These are phyloP conservation scores for Gliomastix tumulicola DNA, from an alignment of 2,329 filamentous ascomycete genomes.

Conservation along the genomic window DNA sequence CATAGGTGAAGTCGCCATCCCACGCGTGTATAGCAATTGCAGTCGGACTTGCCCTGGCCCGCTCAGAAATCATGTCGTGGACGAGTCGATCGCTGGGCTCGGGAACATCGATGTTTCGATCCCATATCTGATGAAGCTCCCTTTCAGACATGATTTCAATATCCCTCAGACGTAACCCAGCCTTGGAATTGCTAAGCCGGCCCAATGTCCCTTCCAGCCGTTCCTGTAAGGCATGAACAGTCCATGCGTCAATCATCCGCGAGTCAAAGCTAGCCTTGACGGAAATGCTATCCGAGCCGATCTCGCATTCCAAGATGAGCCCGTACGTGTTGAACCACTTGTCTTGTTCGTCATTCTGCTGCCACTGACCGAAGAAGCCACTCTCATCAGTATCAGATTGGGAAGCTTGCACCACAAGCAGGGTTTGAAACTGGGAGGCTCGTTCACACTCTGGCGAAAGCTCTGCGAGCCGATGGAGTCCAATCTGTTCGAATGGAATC, in stretches of 20 bases:
- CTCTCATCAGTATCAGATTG: background rate
- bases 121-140: background rate
- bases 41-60: constrained; percentile 11
- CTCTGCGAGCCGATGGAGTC: constrained; percentile 4
- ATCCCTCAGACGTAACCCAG: no score
- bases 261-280: background rate
- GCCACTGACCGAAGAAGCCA: background rate
- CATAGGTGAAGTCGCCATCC: constrained; percentile 22
- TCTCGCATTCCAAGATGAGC: background rate
- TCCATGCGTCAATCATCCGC: no score
- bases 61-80: constrained; percentile 1
- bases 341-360: background rate
- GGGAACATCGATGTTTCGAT: background rate
- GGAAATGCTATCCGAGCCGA: no score
- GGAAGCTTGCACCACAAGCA: background rate
- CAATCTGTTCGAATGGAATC: constrained; percentile 7
- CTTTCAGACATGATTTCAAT: background rate
- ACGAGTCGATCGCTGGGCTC: background rate
- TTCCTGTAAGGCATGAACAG: no score
- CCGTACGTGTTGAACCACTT: background rate
- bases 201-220: background rate
- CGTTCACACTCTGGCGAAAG: background rate
- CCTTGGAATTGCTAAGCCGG: no score
- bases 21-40: constrained; percentile 31
- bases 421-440: constrained; percentile 1